A percentile compares a stretch with the other conserved stretches of the same genome.
Conservation (phyloP, 2,329 filamentous ascomycete species). For the Monosporascus sp. region DNA sequence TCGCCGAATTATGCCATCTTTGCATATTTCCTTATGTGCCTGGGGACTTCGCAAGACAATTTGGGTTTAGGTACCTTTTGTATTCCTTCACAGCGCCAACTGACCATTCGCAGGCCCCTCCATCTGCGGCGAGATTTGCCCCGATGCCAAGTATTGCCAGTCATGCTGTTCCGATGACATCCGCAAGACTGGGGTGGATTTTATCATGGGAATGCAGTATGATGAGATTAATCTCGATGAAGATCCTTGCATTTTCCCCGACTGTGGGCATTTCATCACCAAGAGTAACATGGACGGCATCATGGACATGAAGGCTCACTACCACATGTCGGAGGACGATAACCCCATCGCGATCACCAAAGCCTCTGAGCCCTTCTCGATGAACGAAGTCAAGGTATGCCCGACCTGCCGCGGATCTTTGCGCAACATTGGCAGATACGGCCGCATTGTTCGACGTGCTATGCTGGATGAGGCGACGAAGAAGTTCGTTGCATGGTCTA, state of each 20-base stretch:
- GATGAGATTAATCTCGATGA: conserved; percentile 52
- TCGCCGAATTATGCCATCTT: no score
- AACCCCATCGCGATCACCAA: conserved; percentile 28
- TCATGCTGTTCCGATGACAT: conserved; percentile 41
- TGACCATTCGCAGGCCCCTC: conserved; percentile 36
- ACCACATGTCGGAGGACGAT: conserved; percentile 34
- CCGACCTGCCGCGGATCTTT: conserved; percentile 56
- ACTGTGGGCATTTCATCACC: conserved; percentile 61
- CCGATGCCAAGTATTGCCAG: conserved; percentile 48
- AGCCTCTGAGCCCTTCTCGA: conserved; percentile 43
- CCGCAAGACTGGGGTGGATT: conserved; percentile 48
- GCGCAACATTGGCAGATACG: conserved; percentile 54
- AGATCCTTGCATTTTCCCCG: conserved; percentile 56
- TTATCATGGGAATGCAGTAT: conserved; percentile 50
- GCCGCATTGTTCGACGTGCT: conserved; percentile 54
- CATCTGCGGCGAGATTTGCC: conserved; percentile 61
- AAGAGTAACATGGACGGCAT: conserved; percentile 55
- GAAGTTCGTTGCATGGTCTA: conserved; percentile 55
- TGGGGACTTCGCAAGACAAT: neutral
- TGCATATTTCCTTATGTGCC: neutral
- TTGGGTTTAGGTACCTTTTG: no score
- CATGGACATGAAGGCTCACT: conserved; percentile 49
- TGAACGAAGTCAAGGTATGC: conserved; percentile 46
- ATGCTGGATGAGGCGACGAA: conserved; percentile 59
- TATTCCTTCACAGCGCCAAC: neutral